Percentiles rank a stretch among this genome's conserved stretches.
These are phyloP conservation scores for Colletotrichum truncatum DNA, from an alignment of 2,329 filamentous ascomycete species.

Conservation along the genomic window DNA sequence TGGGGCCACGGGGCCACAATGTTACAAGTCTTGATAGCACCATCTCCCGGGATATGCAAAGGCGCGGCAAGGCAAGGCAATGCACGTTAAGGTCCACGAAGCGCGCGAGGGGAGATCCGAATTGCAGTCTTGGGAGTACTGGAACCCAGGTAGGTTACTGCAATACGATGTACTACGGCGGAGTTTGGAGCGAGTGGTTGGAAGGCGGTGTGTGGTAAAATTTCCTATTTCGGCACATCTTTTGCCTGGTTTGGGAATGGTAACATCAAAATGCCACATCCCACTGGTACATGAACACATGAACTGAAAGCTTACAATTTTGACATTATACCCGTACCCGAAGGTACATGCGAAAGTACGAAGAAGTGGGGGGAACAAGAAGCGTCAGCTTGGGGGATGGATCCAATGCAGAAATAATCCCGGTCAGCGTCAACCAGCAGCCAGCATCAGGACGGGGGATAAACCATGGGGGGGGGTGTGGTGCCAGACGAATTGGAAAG, in stretches of 20 bases:
- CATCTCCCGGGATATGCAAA: slow-evolving; percentile 1
- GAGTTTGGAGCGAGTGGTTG: neutral
- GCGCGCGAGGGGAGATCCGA: neutral
- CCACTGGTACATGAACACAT: too few relatives aligned
- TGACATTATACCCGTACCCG: too few relatives aligned
- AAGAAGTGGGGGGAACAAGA: neutral
- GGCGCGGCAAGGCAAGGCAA: slow-evolving; percentile 6
- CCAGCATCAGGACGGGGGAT: neutral
- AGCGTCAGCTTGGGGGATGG: neutral
- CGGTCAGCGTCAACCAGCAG: neutral
- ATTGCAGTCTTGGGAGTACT: neutral
- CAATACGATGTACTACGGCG: too few relatives aligned
- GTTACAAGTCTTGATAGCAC: neutral
- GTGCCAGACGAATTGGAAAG: neutral
- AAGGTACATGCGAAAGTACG: too few relatives aligned
- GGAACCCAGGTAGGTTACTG: neutral
- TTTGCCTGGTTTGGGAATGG: too few relatives aligned
- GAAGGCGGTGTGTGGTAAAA: too few relatives aligned
- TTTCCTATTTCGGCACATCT: too few relatives aligned
- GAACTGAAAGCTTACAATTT: too few relatives aligned
- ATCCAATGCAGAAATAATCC: slow-evolving; percentile 11
- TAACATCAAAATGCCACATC: too few relatives aligned
- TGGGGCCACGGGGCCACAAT: neutral
- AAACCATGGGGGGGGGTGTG: neutral
- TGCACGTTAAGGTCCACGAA: neutral